These are phyloP conservation scores for Podospora sp. DNA, from an alignment of 495 filamentous ascomycete genomes.

Conservation along the genomic window DNA sequence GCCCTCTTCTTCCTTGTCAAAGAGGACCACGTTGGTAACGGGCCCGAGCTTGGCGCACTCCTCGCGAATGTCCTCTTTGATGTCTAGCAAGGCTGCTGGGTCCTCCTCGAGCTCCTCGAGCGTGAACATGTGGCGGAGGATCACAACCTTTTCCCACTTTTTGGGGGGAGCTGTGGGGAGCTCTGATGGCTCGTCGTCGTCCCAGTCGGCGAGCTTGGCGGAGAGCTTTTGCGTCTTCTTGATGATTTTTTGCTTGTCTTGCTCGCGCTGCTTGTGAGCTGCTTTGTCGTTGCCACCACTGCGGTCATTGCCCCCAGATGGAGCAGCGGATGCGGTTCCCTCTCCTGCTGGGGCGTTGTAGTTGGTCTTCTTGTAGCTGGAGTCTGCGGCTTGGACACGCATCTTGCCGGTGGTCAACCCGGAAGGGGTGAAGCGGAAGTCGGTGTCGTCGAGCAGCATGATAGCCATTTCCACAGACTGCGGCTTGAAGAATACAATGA, in stretches of 20 bases:
- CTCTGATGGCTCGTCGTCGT: slow-evolving; percentile 68
- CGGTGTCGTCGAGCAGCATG: slow-evolving; percentile 86
- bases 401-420: slow-evolving; percentile 62
- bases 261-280: slow-evolving; percentile 45
- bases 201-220: slow-evolving; percentile 91
- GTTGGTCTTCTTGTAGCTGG: slow-evolving; percentile 77
- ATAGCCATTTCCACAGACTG: slow-evolving; percentile 89
- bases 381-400: slow-evolving; percentile 81
- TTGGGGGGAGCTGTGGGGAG: slow-evolving; percentile 27
- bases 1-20: slow-evolving; percentile 84
- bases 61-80: slow-evolving; percentile 90
- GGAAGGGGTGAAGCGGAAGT: slow-evolving; percentile 68
- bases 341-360: slow-evolving; percentile 36
- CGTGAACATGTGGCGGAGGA: slow-evolving; percentile 95
- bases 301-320: slow-evolving; percentile 41
- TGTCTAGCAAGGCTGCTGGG: slow-evolving; percentile 78
- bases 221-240: slow-evolving; percentile 84
- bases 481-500: slow-evolving; percentile 91
- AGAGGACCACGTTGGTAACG: slow-evolving; percentile 89
- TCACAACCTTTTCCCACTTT: slow-evolving; percentile 76
- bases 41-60: slow-evolving; percentile 85
- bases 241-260: slow-evolving; percentile 84
- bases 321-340: slow-evolving; percentile 38
- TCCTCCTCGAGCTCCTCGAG: slow-evolving; percentile 84
- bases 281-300: neutral